phyloP scores from a whole-genome alignment of 2,329 filamentous ascomycete genomes.

The Coniella vitis region DNA sequence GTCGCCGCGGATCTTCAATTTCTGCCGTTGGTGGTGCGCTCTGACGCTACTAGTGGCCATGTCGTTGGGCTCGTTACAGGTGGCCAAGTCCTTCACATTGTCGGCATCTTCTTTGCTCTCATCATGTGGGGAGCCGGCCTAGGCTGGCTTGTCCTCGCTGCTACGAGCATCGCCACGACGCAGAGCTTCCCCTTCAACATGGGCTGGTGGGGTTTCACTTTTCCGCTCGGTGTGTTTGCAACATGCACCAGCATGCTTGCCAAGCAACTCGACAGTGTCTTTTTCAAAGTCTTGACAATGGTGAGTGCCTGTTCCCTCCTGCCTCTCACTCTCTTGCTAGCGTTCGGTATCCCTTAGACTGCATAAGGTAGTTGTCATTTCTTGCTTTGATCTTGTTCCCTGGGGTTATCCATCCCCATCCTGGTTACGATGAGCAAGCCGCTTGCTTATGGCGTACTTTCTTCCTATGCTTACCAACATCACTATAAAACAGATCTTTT shows the following conservation, averaged over 20 bases:
- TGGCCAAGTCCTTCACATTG: slow-evolving; percentile 26
- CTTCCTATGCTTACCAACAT: not conserved
- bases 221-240: slow-evolving; percentile 32
- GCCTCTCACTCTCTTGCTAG: too few relatives aligned
- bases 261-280: slow-evolving; percentile 33
- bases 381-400: too few relatives aligned
- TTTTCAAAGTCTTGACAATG: slow-evolving; percentile 32
- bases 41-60: too few relatives aligned
- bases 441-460: too few relatives aligned
- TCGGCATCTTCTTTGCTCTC: slow-evolving; percentile 35
- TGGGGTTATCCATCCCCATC: too few relatives aligned
- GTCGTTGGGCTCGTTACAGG: not conserved
- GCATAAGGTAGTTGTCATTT: too few relatives aligned
- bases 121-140: slow-evolving; percentile 29
- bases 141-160: slow-evolving; percentile 28
- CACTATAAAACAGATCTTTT: slow-evolving; percentile 30
- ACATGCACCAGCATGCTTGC: slow-evolving; percentile 34
- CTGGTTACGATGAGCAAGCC: too few relatives aligned
- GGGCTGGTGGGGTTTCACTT: slow-evolving; percentile 34
- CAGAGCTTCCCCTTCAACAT: slow-evolving; percentile 31
- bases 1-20: not conserved
- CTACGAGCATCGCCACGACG: slow-evolving; percentile 25
- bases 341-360: too few relatives aligned
- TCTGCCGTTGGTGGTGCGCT: not conserved
- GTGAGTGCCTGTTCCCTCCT: not conserved